Evolutionary conservation across 495 filamentous ascomycete species (phyloP), one percentile per base, ranked within the genome.

Genomic region (Chaetomidium leptoderma): DNA sequence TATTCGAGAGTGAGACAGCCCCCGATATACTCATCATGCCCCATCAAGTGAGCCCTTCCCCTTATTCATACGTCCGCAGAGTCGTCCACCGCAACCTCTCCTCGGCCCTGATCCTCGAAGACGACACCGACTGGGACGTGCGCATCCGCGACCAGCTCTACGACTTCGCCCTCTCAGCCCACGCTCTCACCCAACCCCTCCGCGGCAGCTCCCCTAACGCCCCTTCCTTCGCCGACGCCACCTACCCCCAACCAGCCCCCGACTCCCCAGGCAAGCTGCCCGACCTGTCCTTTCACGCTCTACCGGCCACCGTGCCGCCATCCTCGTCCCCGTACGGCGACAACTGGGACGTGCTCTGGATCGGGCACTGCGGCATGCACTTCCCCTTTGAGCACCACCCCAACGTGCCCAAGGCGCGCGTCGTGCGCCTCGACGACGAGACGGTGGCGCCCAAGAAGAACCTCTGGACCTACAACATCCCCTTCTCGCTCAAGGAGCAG

Each of bases 81-180:
- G 67, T 84, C 11, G 72, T 83, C 19, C 63, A 72, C 10, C 69
- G 77, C 48, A 66, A 69, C 16, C 57, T 81, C 6, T 66, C 74
- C 0, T 76, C 78, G 0, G 81, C 81, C 4, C 61, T 85, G 9
- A 76, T 84, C 9, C 57, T 84, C 32, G 82, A 85, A 67, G 82
- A 85, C 48, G 82, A 84, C 51, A 73, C 73, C 6, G 81, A 83
- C 62, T 85, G 81, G 81, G 79, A 83, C 49, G 64, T 83, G 13
- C 63, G 69, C 26, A 66, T 85, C 47, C 74, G 75, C 29, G 62
- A 68, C 10, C 82, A 84, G 57, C 69, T 85, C 14, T 60, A 63
- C 53, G 66, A 72, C 53, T 81, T 81, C 37, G 79, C 79, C 0
- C 58, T 73, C 13, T 67, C 72, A 13, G 43, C 72, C 26, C 73